Evolutionary conservation across 2,329 filamentous ascomycete species (phyloP).

Genomic region (Colletotrichum echinochloae): DNA sequence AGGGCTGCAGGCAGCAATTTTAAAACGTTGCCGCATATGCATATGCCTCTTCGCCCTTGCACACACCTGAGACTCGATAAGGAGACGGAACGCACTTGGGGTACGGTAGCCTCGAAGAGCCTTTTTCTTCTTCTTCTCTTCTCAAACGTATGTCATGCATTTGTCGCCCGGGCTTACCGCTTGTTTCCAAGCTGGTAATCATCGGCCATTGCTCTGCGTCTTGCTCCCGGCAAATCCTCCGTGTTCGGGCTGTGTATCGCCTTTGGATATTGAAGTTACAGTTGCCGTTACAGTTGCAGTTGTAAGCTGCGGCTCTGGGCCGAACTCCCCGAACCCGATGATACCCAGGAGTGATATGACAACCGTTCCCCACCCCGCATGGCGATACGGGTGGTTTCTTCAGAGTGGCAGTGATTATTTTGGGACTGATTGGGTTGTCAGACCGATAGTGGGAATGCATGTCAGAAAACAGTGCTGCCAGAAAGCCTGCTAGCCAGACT

Average conservation of each 20-base stretch:
- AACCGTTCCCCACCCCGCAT: background rate
- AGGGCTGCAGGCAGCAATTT: constrained; percentile 30
- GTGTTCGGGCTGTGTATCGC: background rate
- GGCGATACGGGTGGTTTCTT: background rate
- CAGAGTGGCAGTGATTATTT: background rate
- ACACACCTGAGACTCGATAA: background rate
- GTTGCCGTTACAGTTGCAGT: background rate
- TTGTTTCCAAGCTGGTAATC: background rate
- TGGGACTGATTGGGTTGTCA: background rate
- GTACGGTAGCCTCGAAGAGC: too few relatives aligned
- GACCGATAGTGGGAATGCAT: background rate
- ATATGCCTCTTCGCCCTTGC: background rate
- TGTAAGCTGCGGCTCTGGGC: constrained; percentile 5
- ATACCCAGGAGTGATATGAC: too few relatives aligned
- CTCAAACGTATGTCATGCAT: background rate
- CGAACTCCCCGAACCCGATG: background rate
- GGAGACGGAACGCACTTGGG: background rate
- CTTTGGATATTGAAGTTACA: background rate
- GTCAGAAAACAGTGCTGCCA: background rate
- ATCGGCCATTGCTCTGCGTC: background rate
- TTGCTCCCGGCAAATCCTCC: background rate
- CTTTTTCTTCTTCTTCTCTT: background rate
- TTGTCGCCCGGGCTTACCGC: background rate
- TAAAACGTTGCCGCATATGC: constrained; percentile 21
- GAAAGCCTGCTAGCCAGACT: too few relatives aligned